Base-by-base conservation (phyloP, 208 protist genomes). In the Acanthamoeba lenticulata region DNA sequence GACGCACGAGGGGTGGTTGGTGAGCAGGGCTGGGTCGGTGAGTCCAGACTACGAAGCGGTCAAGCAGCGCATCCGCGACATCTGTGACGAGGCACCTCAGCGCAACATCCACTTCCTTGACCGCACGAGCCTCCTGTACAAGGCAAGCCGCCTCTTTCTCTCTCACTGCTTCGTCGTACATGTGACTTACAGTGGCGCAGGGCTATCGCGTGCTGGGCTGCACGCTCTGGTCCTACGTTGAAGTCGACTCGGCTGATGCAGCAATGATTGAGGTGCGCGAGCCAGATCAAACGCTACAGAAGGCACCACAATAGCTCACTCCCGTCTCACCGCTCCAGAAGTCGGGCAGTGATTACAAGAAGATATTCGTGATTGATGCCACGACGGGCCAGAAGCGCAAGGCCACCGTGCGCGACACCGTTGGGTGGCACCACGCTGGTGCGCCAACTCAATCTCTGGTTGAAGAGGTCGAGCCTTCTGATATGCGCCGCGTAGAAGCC, bases 101-200 rank as follows among this genome's bases (percentile, higher is more conserved):
- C 7, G 15, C 38, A 92, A 92, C 34, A 47, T 92, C 21, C 52
- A 77, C 27, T 92, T 92, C 24, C 60, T 92, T 17, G 86, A 92
- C 86, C 9, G 42, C 7, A 74, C 86, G 34, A 74, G 45, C 17
- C 47, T 92, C 17, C 21, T 77, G 44, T 74, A 47, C 44, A 83
- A 83, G 72, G 72, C 44, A 21, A 38, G 11, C 34, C 34, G 5
- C 65, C 65, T 27, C 65, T 5, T 19, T 74, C 34, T 19, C 24
- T 17, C 36, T 45, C 34, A 79, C 69, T 60, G 52, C 2, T 24
- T 60, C 17, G 52, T 2, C 11, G 1, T 13, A 19, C 15, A 17
- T 67, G 7, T 67, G 5, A 34, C 57, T 19, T 32, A 9, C 15
- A 15, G 21, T 62, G 21, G 1, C 57, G n/a, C n/a, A 47, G 65